A percentile compares a stretch with the other conserved stretches of the same genome.
phyloP scores from a whole-genome alignment of 1,284 basidiomycete species.

The Golubevia pallescens region DNA sequence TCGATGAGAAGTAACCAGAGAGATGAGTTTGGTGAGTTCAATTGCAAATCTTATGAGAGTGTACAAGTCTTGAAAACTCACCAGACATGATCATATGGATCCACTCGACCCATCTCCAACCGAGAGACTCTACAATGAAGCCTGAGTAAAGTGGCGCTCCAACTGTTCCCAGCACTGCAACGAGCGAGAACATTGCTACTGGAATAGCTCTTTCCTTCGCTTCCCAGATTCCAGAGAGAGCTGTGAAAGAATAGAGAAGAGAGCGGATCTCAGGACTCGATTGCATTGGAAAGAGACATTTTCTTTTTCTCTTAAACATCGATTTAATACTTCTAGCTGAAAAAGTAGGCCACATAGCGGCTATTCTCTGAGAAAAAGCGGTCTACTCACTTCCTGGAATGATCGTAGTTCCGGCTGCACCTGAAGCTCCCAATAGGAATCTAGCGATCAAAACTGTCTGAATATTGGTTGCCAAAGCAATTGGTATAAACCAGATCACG shows the following conservation, averaged over 20 bases:
- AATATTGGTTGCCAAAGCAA: conserved; percentile 42
- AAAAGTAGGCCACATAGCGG: too few relatives aligned
- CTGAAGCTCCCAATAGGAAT: conserved; percentile 36
- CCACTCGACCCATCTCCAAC: conserved; percentile 52
- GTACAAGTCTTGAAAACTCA: too few relatives aligned
- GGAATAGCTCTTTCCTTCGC: conserved; percentile 32
- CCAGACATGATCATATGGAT: conserved; percentile 44
- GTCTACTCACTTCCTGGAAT: conserved; percentile 13
- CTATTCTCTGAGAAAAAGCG: too few relatives aligned
- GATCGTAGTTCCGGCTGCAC: conserved; percentile 37
- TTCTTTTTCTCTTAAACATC: too few relatives aligned
- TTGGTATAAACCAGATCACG: conserved; percentile 45
- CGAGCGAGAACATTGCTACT: conserved; percentile 34
- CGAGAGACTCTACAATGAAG: conserved; percentile 35
- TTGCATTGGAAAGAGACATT: too few relatives aligned
- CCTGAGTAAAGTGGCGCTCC: conserved; percentile 45
- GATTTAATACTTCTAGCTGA: too few relatives aligned
- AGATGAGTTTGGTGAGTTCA: too few relatives aligned
- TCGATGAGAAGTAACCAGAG: too few relatives aligned
- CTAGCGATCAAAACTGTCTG: conserved; percentile 34
- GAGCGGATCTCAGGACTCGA: too few relatives aligned
- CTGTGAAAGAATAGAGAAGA: too few relatives aligned
- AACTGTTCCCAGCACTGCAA: conserved; percentile 38
- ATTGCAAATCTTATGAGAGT: too few relatives aligned
- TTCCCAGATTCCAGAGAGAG: conserved; percentile 21